Evolutionary conservation across 768 basidiomycete genomes (phyloP), one percentile per base, ranked within the genome.

Genomic region (Amanita thiersii): DNA sequence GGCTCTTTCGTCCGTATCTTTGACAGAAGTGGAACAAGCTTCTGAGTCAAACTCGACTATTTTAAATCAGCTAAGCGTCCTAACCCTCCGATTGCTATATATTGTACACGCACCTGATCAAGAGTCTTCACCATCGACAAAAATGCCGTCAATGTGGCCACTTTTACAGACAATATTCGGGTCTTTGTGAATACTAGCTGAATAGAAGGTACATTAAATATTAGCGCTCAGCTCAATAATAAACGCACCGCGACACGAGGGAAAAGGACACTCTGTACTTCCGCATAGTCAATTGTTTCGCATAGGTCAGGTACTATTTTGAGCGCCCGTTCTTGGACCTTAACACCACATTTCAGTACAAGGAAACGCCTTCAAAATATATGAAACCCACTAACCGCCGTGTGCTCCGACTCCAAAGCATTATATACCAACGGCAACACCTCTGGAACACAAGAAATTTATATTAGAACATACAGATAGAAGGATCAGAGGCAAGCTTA

Each of bases 1-100:
- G 94, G 94, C 56, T 97, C 93, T 57, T 91, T 94, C 3, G 94
- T 97, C 26, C 92, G 80, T 48, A 98, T 96, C 58, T 90, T 96
- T 0, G 92, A 85, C 18, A 99, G 70, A 11, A 98, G 62, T 1
- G 96, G 96, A 2, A 97, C 94, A 14, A 99, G 72, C 58, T 96
- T 97, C 54, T 94, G 91, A 1, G 96, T 97, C 39, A 99, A 57
- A 53, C 85, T 93, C 30, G 77, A 65, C 85, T 89, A 43, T 5
- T 36, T 41, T 33, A 14, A 9, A 29, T n/a, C 11, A 15, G 15
- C 39, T 37, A 30, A 28, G 43, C 25, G n/a, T n/a, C n/a, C n/a
- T n/a, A n/a, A n/a, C n/a, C n/a, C n/a, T n/a, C n/a, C n/a, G n/a
- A n/a, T n/a, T n/a, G n/a, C n/a, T n/a, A n/a, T n/a, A n/a, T n/a